A percentile compares a stretch with the other conserved stretches of the same genome.
Conservation (phyloP, 2,329 filamentous ascomycete species). For the Penicillium sp. region DNA sequence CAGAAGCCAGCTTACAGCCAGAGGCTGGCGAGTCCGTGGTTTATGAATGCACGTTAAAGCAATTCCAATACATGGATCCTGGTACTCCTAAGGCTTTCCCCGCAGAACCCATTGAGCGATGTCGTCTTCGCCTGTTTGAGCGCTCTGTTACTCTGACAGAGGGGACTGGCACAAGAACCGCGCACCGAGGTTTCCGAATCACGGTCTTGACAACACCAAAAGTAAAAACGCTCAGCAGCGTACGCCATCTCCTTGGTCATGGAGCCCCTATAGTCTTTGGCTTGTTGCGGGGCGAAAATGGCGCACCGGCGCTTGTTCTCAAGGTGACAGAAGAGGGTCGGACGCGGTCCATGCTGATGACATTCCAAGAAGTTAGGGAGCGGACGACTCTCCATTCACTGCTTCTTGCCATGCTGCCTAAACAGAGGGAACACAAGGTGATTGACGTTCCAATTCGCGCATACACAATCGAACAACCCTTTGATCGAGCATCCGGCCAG, state of each 20-base stretch:
- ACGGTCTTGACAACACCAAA: slow-evolving; percentile 77
- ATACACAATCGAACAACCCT: slow-evolving; percentile 64
- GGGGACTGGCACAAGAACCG: slow-evolving; percentile 71
- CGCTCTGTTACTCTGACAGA: slow-evolving; percentile 69
- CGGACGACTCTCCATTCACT: slow-evolving; percentile 73
- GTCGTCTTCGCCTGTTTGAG: slow-evolving; percentile 78
- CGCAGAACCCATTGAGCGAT: slow-evolving; percentile 71
- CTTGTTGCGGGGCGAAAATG: slow-evolving; percentile 73
- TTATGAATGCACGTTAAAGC: slow-evolving; percentile 71
- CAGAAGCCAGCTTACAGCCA: slow-evolving; percentile 72
- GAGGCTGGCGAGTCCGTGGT: slow-evolving; percentile 71
- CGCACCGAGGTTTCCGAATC: slow-evolving; percentile 80
- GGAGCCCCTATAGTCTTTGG: slow-evolving; percentile 76
- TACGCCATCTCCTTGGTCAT: slow-evolving; percentile 71
- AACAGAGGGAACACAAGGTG: slow-evolving; percentile 71
- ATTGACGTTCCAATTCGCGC: slow-evolving; percentile 70
- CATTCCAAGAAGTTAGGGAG: slow-evolving; percentile 75
- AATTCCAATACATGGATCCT: slow-evolving; percentile 81
- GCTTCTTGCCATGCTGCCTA: slow-evolving; percentile 73
- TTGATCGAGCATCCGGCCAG: slow-evolving; percentile 36
- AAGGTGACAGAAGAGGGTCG: slow-evolving; percentile 69
- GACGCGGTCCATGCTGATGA: slow-evolving; percentile 74
- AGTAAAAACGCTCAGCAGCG: slow-evolving; percentile 76
- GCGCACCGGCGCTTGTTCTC: slow-evolving; percentile 71
- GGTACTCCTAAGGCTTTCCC: slow-evolving; percentile 76